These are phyloP conservation scores for Sanghuangporus baumii DNA, from an alignment of 1,284 basidiomycete genomes.

Conservation along the genomic window DNA sequence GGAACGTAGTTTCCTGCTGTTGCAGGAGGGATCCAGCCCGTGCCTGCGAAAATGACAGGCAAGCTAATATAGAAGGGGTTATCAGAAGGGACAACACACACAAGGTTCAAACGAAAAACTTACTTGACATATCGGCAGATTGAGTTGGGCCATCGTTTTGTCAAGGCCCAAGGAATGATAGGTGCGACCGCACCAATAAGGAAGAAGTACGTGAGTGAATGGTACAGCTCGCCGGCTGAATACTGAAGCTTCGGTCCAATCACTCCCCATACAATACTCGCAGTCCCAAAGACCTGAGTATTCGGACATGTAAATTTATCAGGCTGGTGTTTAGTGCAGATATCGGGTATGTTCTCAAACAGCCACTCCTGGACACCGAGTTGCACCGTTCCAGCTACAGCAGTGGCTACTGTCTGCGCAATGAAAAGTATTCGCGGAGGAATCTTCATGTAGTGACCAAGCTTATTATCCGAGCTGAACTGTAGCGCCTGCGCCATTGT, in stretches of 20 bases:
- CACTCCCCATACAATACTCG: conserved; percentile 31
- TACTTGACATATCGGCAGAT: conserved; percentile 43
- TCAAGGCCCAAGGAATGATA: conserved; percentile 32
- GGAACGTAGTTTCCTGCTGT: conserved; percentile 37
- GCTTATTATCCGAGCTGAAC: conserved; percentile 31
- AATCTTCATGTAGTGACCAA: conserved; percentile 30
- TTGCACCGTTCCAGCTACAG: conserved; percentile 30
- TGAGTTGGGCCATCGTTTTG: conserved; percentile 38
- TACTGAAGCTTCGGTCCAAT: conserved; percentile 30
- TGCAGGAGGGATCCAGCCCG: conserved; percentile 45
- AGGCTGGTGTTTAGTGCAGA: conserved; percentile 19
- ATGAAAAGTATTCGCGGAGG: conserved; percentile 30
- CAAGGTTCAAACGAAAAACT: conserved; percentile 3
- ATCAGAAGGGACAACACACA: neutral
- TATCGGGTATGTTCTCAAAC: conserved; percentile 29
- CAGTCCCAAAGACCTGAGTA: conserved; percentile 34
- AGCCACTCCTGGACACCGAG: conserved; percentile 32
- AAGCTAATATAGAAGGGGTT: conserved; percentile 25
- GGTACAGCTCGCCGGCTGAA: conserved; percentile 21
- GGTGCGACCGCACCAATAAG: conserved; percentile 48
- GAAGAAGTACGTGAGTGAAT: conserved; percentile 45
- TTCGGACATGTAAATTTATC: conserved; percentile 39
- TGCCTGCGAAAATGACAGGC: conserved; percentile 51
- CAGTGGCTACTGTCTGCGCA: conserved; percentile 33
- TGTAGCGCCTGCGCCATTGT: conserved; percentile 30